phyloP scores from a whole-genome alignment of 257 asterid species.

The Jacaranda copaia region DNA sequence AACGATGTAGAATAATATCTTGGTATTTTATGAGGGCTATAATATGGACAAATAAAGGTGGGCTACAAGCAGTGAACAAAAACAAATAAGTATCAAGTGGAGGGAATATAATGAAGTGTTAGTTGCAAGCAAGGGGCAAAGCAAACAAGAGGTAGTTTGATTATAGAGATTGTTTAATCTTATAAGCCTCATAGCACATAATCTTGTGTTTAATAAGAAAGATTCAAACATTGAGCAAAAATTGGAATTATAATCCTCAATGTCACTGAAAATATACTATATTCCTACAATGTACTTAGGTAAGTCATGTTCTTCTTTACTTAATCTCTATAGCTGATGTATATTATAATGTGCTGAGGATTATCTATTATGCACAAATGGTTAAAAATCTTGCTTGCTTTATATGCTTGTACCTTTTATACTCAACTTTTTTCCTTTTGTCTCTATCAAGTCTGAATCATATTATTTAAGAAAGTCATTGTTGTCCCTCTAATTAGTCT shows the following conservation, averaged over 20 bases:
- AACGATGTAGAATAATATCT: background rate
- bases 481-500: conserved; percentile 33
- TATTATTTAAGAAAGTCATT: conserved; percentile 41
- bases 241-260: too few relatives aligned
- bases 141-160: too few relatives aligned
- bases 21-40: background rate
- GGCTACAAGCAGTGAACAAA: background rate
- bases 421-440: conserved; percentile 33
- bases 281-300: too few relatives aligned
- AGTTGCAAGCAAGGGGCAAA: background rate
- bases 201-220: too few relatives aligned
- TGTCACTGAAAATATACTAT: too few relatives aligned
- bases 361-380: conserved; percentile 34
- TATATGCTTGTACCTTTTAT: conserved; percentile 38
- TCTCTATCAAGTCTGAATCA: conserved; percentile 47
- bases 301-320: too few relatives aligned
- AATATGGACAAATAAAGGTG: too few relatives aligned
- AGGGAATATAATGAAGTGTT: conserved; percentile 18
- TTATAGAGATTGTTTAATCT: too few relatives aligned
- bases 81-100: background rate
- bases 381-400: conserved; percentile 34
- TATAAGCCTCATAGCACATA: too few relatives aligned
- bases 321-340: conserved; percentile 39
- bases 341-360: conserved; percentile 33
- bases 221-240: too few relatives aligned